These are phyloP conservation scores for Pulveroboletus sp. DNA, from an alignment of 768 basidiomycete genomes.

Conservation along the genomic window DNA sequence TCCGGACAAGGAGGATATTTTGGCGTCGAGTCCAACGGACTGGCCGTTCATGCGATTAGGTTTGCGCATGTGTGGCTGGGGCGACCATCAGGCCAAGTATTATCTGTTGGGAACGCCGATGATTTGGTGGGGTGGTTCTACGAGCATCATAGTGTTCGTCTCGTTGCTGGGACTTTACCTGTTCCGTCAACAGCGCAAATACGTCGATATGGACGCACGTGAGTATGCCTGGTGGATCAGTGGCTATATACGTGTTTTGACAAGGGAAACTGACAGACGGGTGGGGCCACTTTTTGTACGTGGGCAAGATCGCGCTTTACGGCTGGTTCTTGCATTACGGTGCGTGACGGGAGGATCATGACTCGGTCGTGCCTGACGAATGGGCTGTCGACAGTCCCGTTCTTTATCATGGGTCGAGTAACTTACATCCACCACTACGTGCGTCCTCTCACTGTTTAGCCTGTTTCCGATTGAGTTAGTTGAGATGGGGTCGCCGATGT, in stretches of 20 bases:
- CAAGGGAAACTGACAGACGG: conserved; percentile 52
- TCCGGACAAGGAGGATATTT: conserved; percentile 97
- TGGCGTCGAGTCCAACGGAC: conserved; percentile 87
- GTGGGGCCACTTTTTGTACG: conserved; percentile 94
- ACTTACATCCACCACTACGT: conserved; percentile 97
- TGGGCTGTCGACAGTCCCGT: conserved; percentile 61
- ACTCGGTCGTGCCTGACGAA: background rate
- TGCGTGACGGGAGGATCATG: conserved; percentile 35
- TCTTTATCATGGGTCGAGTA: conserved; percentile 96
- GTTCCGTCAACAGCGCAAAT: conserved; percentile 81
- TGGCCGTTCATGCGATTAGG: conserved; percentile 93
- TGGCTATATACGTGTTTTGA: conserved; percentile 3
- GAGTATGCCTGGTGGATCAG: conserved; percentile 28
- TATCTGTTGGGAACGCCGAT: conserved; percentile 91
- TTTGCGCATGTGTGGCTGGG: conserved; percentile 97
- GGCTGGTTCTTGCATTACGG: conserved; percentile 92
- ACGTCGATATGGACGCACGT: conserved; percentile 87
- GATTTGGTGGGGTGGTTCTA: conserved; percentile 81
- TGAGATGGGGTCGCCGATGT: no score
- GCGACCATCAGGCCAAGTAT: conserved; percentile 80
- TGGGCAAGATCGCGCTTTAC: conserved; percentile 83
- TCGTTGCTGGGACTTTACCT: conserved; percentile 62
- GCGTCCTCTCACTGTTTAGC: no score
- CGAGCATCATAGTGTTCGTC: conserved; percentile 57
- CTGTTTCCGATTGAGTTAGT: no score